phyloP scores from a whole-genome alignment of 768 basidiomycete species.

The Leccinum subtestaceum region DNA sequence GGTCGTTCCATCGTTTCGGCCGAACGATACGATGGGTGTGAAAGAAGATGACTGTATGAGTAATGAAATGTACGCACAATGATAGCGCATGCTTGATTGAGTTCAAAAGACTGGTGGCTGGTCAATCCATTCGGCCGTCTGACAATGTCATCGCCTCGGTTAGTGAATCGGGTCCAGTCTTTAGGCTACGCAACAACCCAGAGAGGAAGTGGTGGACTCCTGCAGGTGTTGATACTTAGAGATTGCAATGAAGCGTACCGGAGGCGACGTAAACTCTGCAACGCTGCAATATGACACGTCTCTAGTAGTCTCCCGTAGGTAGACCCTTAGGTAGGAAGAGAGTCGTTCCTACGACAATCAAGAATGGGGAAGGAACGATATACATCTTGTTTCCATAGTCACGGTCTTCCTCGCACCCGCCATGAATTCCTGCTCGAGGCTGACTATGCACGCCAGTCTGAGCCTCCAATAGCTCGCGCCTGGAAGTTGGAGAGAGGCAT shows the following conservation, averaged over 20 bases:
- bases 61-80: constrained; percentile 10
- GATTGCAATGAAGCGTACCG: constrained; percentile 8
- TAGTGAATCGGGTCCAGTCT: too few species aligned
- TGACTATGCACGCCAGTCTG: constrained; percentile 32
- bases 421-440: constrained; percentile 26
- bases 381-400: constrained; percentile 37
- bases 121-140: too few species aligned
- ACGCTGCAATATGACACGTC: neutral
- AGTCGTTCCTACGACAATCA: too few species aligned
- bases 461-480: constrained; percentile 16
- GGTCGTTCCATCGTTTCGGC: neutral
- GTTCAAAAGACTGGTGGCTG: too few species aligned
- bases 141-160: too few species aligned
- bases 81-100: neutral
- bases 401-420: constrained; percentile 37
- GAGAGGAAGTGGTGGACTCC: too few species aligned
- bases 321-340: too few species aligned
- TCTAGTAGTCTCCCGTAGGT: too few species aligned
- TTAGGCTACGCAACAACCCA: too few species aligned
- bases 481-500: neutral
- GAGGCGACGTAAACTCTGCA: constrained; percentile 31
- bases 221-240: too few species aligned
- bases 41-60: neutral
- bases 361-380: neutral
- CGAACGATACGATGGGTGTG: neutral